Evolutionary conservation across 2,329 filamentous ascomycete species (phyloP), one percentile per base, ranked within the genome.

Genomic region (Pseudocercospora eumusae): DNA sequence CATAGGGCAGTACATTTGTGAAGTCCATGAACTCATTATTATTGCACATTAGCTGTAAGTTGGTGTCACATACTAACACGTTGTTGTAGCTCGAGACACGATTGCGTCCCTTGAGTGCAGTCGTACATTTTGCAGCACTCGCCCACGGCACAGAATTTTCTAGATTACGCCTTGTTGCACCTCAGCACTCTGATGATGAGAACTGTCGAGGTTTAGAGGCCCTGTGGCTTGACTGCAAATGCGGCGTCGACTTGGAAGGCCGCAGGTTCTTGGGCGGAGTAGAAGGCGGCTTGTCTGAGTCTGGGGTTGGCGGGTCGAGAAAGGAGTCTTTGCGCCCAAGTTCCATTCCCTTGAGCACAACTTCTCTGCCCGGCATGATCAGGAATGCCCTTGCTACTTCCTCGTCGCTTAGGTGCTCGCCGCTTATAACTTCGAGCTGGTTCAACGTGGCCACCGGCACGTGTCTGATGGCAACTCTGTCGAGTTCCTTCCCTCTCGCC

Each of bases 311-410:
- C n/a, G 47, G 47, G 23, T 28, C 23, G 25, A 52, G 47, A 25
- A 52, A 25, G 23, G 25, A 52, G 15, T 52, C 47, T 52, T 52
- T 52, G 25, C 47, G 47, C 3, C 25, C 47, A 52, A 52, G 47
- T 15, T 52, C 47, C 60, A 55, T 55, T 11, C 60, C 60, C 36
- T 58, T 58, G 31, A 62, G 47, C 20, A 62, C 60, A 6, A 59
- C 56, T 20, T 62, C 60, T 11, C 56, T 27, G 20, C 60, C 60
- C 31, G 50, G 60, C 49, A 42, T 52, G 4, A 21, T 56, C 40
- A 62, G 18, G 4, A 59, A 50, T 3, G 42, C 53, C 2, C 25
- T 13, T 23, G 60, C 60, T 11, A 62, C 56, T 40, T 47, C 49
- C 42, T 49, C 56, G 42, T 62, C 60, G 5, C 36, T 49, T n/a